A percentile compares a stretch with the other conserved stretches of the same genome.
phyloP scores from a whole-genome alignment of 306 rosid species.

The Casuarina glauca region DNA sequence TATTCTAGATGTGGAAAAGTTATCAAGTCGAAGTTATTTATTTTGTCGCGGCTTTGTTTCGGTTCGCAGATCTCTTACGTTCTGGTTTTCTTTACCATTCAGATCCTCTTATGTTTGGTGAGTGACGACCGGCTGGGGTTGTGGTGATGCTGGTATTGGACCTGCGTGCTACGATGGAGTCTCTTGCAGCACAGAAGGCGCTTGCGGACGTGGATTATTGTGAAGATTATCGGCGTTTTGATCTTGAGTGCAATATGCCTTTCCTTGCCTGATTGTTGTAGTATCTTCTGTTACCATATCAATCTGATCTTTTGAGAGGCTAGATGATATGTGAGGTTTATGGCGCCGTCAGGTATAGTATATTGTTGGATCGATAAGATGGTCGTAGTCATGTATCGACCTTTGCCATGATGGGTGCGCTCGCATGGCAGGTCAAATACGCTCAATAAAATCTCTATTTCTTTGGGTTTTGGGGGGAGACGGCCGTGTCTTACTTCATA shows the following conservation, averaged over 20 bases:
- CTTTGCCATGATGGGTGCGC: conserved; percentile 91
- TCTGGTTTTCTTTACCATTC: background rate
- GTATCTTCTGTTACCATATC: background rate
- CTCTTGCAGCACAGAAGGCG: background rate
- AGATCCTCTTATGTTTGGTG: background rate
- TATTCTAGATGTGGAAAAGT: background rate
- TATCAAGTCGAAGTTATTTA: background rate
- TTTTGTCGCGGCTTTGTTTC: background rate
- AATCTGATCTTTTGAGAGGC: background rate
- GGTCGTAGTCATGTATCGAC: conserved; percentile 26
- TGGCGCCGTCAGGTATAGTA: background rate
- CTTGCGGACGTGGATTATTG: background rate
- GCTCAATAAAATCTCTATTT: conserved; percentile 36
- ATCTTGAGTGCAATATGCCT: background rate
- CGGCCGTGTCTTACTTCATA: conserved; percentile 13
- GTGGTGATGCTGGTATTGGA: background rate
- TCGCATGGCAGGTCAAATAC: conserved; percentile 68
- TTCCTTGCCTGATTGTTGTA: background rate
- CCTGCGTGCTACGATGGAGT: background rate
- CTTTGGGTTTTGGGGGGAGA: conserved; percentile 37
- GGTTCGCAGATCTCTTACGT: background rate
- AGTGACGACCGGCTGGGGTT: too few species aligned
- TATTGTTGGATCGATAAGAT: background rate
- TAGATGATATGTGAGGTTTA: conserved; percentile 6
- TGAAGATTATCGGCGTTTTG: background rate